These are phyloP conservation scores for Plasmopara muralis DNA, from an alignment of 352 stramenopile genomes.

Conservation along the genomic window DNA sequence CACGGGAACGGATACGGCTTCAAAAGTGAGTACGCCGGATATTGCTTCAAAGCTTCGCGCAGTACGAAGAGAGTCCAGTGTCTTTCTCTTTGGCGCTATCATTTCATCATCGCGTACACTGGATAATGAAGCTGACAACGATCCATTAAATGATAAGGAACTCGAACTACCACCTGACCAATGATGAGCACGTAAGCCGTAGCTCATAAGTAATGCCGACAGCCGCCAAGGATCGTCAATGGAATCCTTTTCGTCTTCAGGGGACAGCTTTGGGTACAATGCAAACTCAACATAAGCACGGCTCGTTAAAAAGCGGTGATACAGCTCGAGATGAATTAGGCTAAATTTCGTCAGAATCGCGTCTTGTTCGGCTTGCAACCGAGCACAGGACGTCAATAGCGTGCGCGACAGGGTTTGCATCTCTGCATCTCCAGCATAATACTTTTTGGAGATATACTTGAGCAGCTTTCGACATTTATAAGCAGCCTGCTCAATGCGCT, in stretches of 20 bases:
- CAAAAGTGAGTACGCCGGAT: conserved; percentile 68
- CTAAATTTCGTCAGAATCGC: conserved; percentile 78
- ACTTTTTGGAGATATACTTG: conserved; percentile 82
- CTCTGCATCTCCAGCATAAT: conserved; percentile 68
- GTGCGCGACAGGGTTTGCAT: conserved; percentile 68
- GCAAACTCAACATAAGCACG: conserved; percentile 79
- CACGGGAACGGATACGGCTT: conserved; percentile 35
- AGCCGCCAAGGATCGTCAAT: conserved; percentile 72
- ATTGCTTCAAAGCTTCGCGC: conserved; percentile 69
- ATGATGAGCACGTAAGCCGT: conserved; percentile 75
- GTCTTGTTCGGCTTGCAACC: conserved; percentile 75
- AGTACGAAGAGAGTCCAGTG: conserved; percentile 58
- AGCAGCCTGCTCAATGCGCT: conserved; percentile 53
- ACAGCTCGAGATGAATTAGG: conserved; percentile 80
- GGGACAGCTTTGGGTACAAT: conserved; percentile 54
- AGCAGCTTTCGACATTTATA: conserved; percentile 63
- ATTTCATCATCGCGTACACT: conserved; percentile 19
- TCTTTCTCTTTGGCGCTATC: conserved; percentile 44
- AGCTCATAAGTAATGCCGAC: conserved; percentile 65
- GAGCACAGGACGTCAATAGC: conserved; percentile 52
- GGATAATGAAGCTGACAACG: conserved; percentile 14
- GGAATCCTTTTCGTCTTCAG: conserved; percentile 44
- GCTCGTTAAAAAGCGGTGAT: conserved; percentile 80
- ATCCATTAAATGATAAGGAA: conserved; percentile 19
- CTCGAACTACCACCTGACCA: conserved; percentile 32